Conservation (phyloP, 2,329 filamentous ascomycete species). For the Fusarium incarnatum region DNA sequence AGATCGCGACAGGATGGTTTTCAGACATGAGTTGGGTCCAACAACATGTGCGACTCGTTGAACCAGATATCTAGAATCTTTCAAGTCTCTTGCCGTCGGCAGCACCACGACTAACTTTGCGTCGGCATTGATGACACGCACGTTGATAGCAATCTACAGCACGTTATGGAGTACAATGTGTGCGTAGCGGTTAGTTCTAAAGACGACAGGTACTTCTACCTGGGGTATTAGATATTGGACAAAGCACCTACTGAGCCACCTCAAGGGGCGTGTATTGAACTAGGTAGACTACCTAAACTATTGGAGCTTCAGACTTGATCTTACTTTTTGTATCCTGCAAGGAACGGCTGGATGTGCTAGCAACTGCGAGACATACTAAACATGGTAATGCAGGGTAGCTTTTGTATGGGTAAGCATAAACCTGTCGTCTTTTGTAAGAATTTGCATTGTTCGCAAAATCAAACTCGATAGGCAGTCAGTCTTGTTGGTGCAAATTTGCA, state of each 20-base stretch:
- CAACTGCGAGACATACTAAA: constrained; percentile 16
- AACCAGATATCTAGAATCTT: background rate
- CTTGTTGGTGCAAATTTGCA: background rate
- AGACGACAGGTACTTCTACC: background rate
- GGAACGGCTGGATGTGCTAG: constrained; percentile 19
- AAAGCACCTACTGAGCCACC: background rate
- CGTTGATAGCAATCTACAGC: background rate
- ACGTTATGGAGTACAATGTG: background rate
- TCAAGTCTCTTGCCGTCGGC: too few species aligned
- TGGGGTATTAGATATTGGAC: background rate
- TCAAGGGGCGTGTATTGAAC: constrained; percentile 1
- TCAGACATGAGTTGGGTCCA: background rate
- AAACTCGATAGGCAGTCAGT: background rate
- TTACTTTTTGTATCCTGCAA: constrained; percentile 23
- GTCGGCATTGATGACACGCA: background rate
- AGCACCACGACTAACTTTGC: background rate
- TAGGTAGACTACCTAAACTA: background rate
- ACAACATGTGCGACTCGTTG: background rate
- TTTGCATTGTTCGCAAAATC: background rate
- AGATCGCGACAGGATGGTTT: background rate
- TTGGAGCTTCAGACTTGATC: background rate
- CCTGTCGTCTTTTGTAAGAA: background rate
- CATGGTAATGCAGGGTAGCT: constrained; percentile 19
- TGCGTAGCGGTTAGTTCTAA: background rate
- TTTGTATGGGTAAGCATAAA: background rate